Percentiles rank a stretch among this genome's conserved stretches.
Conservation (phyloP, 305 asterid genomes). For the Rubia peregrina region DNA sequence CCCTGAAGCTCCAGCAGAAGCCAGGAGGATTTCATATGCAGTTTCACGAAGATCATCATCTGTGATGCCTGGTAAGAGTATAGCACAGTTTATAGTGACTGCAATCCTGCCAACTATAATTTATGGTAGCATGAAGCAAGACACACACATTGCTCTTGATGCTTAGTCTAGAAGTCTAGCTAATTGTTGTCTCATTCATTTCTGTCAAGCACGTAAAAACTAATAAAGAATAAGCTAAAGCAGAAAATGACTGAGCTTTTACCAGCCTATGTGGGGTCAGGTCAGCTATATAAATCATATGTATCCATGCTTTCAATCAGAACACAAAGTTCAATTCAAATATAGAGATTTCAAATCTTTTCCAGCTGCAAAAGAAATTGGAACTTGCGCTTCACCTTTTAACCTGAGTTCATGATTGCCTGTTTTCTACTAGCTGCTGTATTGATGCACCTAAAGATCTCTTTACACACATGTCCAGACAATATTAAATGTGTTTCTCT, state of each 20-base stretch:
- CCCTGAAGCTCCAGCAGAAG: conserved; percentile 99
- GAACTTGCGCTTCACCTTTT: neutral
- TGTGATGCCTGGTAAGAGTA: conserved; percentile 48
- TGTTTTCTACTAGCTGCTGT: neutral
- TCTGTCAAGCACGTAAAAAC: neutral
- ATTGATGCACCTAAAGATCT: neutral
- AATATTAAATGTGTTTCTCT: neutral
- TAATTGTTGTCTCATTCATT: neutral
- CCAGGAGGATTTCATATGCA: conserved; percentile 92
- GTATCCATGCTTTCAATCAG: neutral
- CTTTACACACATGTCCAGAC: neutral
- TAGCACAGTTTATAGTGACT: neutral
- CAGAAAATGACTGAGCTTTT: neutral
- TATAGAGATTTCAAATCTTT: neutral
- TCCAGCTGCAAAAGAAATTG: neutral
- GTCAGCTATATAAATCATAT: neutral
- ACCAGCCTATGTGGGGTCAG: neutral
- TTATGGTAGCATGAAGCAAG: neutral
- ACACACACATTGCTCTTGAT: neutral
- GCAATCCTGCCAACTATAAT: neutral
- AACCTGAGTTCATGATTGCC: neutral
- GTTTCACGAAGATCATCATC: conserved; percentile 95
- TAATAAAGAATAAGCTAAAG: neutral
- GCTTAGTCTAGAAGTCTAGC: neutral
- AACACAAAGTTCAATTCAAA: neutral